These are phyloP conservation scores for Hypoxylon intermedium DNA, from an alignment of 495 filamentous ascomycete species.

Conservation along the genomic window DNA sequence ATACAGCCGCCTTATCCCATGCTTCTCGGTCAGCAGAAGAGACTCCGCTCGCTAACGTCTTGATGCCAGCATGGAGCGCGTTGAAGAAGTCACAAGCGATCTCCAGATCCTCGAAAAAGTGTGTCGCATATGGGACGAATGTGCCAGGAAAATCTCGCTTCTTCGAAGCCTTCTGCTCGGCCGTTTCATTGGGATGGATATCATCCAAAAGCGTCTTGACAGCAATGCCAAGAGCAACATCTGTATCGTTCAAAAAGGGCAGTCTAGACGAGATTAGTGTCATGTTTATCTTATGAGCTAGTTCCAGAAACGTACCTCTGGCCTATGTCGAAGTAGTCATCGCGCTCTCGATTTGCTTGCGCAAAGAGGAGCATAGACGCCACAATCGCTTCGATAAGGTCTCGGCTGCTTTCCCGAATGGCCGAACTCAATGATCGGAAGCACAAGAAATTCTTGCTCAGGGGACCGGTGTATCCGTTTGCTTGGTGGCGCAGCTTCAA, in stretches of 20 bases:
- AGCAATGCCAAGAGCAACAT: slow-evolving; percentile 86
- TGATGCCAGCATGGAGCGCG: slow-evolving; percentile 75
- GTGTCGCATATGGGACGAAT: slow-evolving; percentile 75
- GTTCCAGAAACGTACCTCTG: slow-evolving; percentile 64
- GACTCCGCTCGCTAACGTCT: slow-evolving; percentile 67
- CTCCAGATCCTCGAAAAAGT: slow-evolving; percentile 78
- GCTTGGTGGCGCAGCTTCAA: slow-evolving; percentile 79
- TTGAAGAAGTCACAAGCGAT: slow-evolving; percentile 84
- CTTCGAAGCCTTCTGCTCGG: slow-evolving; percentile 66
- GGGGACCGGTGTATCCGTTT: slow-evolving; percentile 92
- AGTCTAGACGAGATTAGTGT: slow-evolving; percentile 65
- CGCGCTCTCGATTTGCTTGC: slow-evolving; percentile 72
- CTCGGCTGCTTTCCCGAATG: slow-evolving; percentile 77
- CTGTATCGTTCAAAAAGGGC: slow-evolving; percentile 83
- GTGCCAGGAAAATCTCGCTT: slow-evolving; percentile 64
- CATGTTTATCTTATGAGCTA: not conserved
- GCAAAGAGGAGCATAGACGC: slow-evolving; percentile 81
- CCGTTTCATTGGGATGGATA: slow-evolving; percentile 64
- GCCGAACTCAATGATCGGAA: slow-evolving; percentile 84
- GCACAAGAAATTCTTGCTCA: slow-evolving; percentile 86
- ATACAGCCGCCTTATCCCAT: slow-evolving; percentile 71
- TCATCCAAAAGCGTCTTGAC: slow-evolving; percentile 95
- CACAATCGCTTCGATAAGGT: slow-evolving; percentile 80
- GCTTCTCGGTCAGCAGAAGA: slow-evolving; percentile 60
- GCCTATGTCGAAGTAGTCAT: slow-evolving; percentile 73